Evolutionary conservation across 2,329 filamentous ascomycete species (phyloP).

Genomic region (Epicoccum nigrum): DNA sequence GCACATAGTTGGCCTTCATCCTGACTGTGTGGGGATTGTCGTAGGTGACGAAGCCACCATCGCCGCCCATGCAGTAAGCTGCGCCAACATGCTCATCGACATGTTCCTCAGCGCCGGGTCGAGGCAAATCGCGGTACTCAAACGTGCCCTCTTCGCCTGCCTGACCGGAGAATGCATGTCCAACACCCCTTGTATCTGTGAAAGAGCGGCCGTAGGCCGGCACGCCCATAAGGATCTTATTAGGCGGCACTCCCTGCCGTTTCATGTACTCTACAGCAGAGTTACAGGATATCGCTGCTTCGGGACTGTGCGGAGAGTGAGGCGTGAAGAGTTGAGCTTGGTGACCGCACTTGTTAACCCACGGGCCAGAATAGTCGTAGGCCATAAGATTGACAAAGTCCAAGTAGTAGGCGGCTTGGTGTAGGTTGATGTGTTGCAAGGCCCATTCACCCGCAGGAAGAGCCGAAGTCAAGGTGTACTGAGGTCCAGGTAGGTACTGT

Average conservation of each 20-base stretch:
- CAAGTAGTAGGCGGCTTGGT: slow-evolving; percentile 66
- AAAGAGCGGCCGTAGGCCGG: slow-evolving; percentile 80
- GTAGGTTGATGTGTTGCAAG: slow-evolving; percentile 72
- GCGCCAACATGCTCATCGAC: slow-evolving; percentile 72
- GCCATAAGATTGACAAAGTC: slow-evolving; percentile 81
- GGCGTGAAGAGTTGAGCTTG: slow-evolving; percentile 76
- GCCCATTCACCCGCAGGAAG: slow-evolving; percentile 71
- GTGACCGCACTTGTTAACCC: slow-evolving; percentile 71
- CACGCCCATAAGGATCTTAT: slow-evolving; percentile 77
- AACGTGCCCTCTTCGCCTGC: slow-evolving; percentile 72
- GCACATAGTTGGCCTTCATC: slow-evolving; percentile 76
- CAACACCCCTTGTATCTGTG: slow-evolving; percentile 67
- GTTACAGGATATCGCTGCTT: slow-evolving; percentile 65
- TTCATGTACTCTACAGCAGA: slow-evolving; percentile 70
- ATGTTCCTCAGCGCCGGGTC: slow-evolving; percentile 65
- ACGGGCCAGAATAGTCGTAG: slow-evolving; percentile 78
- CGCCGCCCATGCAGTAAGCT: slow-evolving; percentile 73
- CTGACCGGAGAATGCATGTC: slow-evolving; percentile 61
- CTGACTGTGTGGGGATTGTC: slow-evolving; percentile 78
- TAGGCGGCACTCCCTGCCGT: slow-evolving; percentile 68
- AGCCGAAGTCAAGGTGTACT: slow-evolving; percentile 73
- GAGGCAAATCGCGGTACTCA: slow-evolving; percentile 74
- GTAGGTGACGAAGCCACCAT: slow-evolving; percentile 80
- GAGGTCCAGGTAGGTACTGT: slow-evolving; percentile 69
- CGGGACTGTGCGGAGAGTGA: slow-evolving; percentile 59